A percentile compares a stretch with the other conserved stretches of the same genome.
These are phyloP conservation scores for Haberlea rhodopensis DNA, from an alignment of 257 asterid species.

Conservation along the genomic window DNA sequence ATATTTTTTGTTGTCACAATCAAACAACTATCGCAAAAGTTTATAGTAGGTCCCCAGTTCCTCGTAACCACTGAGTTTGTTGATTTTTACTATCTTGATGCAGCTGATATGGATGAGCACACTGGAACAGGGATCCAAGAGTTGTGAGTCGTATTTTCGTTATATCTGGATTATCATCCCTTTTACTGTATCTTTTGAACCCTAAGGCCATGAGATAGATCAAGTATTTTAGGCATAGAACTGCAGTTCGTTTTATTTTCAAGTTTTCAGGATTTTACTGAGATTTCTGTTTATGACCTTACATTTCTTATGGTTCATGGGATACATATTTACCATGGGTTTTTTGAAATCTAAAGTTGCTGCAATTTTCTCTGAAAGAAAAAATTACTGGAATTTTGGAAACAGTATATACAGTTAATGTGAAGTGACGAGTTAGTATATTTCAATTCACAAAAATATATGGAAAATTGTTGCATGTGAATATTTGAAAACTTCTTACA, in stretches of 20 bases:
- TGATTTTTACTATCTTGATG: conserved; percentile 13
- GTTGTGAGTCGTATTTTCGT: conserved; percentile 3
- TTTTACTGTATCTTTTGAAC: conserved; percentile 1
- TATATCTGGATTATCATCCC: conserved; percentile 18
- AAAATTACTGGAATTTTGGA: background rate
- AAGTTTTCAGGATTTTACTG: background rate
- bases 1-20: background rate
- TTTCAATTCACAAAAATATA: too few relatives aligned
- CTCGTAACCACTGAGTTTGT: background rate
- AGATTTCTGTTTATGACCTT: background rate
- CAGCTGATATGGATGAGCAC: conserved; percentile 22
- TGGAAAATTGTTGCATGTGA: too few relatives aligned
- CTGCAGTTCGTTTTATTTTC: background rate
- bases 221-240: background rate
- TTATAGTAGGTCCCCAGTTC: background rate
- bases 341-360: conserved; percentile 5
- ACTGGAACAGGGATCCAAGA: conserved; percentile 24
- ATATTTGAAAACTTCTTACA: too few relatives aligned
- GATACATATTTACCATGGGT: background rate
- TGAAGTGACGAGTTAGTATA: background rate
- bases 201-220: conserved; percentile 6
- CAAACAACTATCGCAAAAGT: background rate
- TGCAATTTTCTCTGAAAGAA: background rate
- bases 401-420: background rate
- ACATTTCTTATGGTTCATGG: conserved; percentile 2